Evolutionary conservation across 371 early-diverging fungal genomes (phyloP).

Genomic region (Mucor irregularis): DNA sequence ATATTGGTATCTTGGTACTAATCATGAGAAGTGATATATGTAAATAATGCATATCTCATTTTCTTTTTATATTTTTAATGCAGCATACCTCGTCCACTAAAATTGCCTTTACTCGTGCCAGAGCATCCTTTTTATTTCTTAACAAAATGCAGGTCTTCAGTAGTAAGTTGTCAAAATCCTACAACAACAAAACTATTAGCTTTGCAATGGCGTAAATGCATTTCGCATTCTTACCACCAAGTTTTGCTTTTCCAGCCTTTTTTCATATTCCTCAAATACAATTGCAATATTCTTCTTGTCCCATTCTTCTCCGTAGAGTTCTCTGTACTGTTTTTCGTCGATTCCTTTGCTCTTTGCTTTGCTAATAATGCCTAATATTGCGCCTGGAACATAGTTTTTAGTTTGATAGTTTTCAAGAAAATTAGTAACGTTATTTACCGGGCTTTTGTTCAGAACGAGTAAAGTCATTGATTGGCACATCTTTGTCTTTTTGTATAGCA

Average conservation of each 20-base stretch:
- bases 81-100: conserved; percentile 59
- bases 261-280: conserved; percentile 43
- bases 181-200: conserved; percentile 4
- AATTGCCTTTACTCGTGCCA: conserved; percentile 33
- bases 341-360: conserved; percentile 32
- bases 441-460: background rate
- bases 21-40: background rate
- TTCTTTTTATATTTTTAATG: conserved; percentile 30
- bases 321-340: conserved; percentile 12
- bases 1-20: conserved; percentile 70
- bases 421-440: conserved; percentile 11
- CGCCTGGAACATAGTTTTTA: conserved; percentile 13
- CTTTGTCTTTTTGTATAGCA: conserved; percentile 7
- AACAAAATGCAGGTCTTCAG: conserved; percentile 39
- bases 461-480: background rate
- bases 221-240: conserved; percentile 36
- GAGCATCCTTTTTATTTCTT: conserved; percentile 13
- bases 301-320: background rate
- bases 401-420: too few relatives aligned
- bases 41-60: conserved; percentile 47
- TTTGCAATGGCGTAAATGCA: background rate
- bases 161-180: conserved; percentile 67
- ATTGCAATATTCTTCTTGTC: conserved; percentile 15
- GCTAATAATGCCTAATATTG: conserved; percentile 27
- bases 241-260: conserved; percentile 29